Percentiles rank a stretch among this genome's conserved stretches.
phyloP scores from a whole-genome alignment of 1,139 yeast species.

The Pichiaceae sp. region DNA sequence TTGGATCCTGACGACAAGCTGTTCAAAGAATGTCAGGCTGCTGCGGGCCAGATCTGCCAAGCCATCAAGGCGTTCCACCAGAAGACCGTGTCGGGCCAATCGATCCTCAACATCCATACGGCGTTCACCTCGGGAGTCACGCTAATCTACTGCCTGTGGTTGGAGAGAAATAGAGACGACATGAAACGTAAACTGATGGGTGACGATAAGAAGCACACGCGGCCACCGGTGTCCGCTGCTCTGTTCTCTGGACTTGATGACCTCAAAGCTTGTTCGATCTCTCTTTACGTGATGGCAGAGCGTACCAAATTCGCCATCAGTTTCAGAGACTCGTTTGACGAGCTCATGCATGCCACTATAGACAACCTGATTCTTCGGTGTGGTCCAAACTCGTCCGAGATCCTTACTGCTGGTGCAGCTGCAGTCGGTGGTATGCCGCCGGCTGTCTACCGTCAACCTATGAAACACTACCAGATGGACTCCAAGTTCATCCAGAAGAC shows the following conservation, averaged over 20 bases:
- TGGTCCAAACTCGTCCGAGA: constrained; percentile 47
- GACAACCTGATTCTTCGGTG: constrained; percentile 45
- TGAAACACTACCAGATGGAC: constrained; percentile 26
- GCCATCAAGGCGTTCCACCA: constrained; percentile 50
- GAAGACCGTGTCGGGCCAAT: constrained; percentile 47
- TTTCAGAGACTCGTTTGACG: constrained; percentile 56
- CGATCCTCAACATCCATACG: constrained; percentile 53
- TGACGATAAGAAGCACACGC: constrained; percentile 43
- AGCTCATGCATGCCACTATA: constrained; percentile 48
- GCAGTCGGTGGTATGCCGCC: constrained; percentile 45
- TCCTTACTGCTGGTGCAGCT: constrained; percentile 25
- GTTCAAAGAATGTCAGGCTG: constrained; percentile 53
- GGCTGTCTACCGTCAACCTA: constrained; percentile 36
- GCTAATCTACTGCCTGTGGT: constrained; percentile 51
- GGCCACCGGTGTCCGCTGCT: constrained; percentile 43
- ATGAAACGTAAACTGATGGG: constrained; percentile 36
- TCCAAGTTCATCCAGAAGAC: constrained; percentile 22
- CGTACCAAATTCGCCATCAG: constrained; percentile 47
- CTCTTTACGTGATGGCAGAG: constrained; percentile 55
- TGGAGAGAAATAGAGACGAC: constrained; percentile 48
- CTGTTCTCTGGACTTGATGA: constrained; percentile 47
- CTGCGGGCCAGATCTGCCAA: constrained; percentile 56
- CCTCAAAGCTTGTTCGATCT: constrained; percentile 49
- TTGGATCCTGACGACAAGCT: constrained; percentile 48
- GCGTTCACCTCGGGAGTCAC: constrained; percentile 59